Evolutionary conservation across 1,284 basidiomycete species (phyloP).

Genomic region (Hypsizygus ulmarius): DNA sequence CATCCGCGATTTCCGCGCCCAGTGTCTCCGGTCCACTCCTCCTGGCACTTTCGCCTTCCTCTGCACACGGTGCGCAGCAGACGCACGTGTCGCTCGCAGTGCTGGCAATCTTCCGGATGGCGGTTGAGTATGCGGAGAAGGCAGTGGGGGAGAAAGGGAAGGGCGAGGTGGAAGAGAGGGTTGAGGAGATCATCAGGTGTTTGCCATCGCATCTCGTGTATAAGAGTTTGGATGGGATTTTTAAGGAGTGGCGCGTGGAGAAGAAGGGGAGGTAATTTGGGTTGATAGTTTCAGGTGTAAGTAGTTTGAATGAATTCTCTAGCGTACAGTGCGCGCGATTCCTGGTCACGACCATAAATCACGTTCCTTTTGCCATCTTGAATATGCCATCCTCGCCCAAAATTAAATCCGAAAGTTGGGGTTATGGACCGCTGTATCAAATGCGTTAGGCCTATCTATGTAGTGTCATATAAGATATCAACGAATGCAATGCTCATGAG

Average conservation of each 20-base stretch:
- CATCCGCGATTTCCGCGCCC: slow-evolving; percentile 56
- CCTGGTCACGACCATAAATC: slow-evolving; percentile 11
- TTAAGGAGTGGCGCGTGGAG: slow-evolving; percentile 85
- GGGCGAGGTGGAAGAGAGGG: slow-evolving; percentile 70
- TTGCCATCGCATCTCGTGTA: slow-evolving; percentile 83
- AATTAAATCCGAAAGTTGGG: too few relatives aligned
- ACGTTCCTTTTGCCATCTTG: slow-evolving; percentile 3
- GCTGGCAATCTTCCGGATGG: slow-evolving; percentile 83
- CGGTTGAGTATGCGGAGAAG: slow-evolving; percentile 76
- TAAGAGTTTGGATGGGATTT: slow-evolving; percentile 89
- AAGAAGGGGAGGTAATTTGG: slow-evolving; percentile 58
- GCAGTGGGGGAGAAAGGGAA: slow-evolving; percentile 66
- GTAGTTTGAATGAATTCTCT: slow-evolving; percentile 1
- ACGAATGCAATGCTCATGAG: too few relatives aligned
- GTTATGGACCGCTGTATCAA: too few relatives aligned
- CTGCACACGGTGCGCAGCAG: slow-evolving; percentile 82
- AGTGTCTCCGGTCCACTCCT: slow-evolving; percentile 62
- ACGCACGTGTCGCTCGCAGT: slow-evolving; percentile 92
- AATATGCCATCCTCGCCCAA: too few relatives aligned
- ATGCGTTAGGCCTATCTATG: too few relatives aligned
- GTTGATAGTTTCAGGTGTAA: slow-evolving; percentile 5
- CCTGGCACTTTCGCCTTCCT: slow-evolving; percentile 68
- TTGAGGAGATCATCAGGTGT: slow-evolving; percentile 86
- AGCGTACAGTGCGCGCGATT: neutral
- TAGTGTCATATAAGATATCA: too few relatives aligned